phyloP scores from a whole-genome alignment of 805 yeast species.

The Wickerhamomyces hampshirensis region DNA sequence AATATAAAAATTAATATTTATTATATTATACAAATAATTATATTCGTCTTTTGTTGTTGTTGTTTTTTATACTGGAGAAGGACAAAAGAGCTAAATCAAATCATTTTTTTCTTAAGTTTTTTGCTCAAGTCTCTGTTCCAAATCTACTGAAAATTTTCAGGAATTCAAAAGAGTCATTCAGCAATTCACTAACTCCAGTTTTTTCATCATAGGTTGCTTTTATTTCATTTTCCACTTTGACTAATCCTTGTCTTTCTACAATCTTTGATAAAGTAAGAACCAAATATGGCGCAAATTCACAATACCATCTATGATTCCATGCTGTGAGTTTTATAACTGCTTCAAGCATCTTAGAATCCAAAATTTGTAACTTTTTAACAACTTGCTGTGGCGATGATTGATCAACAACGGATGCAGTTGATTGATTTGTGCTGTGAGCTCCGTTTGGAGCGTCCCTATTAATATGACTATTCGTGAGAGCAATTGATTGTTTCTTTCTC shows the following conservation, averaged over 20 bases:
- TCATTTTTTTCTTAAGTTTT: no score
- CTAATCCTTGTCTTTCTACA: constrained; percentile 71
- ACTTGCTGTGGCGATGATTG: constrained; percentile 22
- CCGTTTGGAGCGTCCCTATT: constrained; percentile 14
- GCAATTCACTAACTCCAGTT: constrained; percentile 52
- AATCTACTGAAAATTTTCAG: constrained; percentile 25
- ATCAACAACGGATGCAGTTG: constrained; percentile 3
- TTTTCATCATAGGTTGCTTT: constrained; percentile 57
- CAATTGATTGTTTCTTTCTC: constrained; percentile 20
- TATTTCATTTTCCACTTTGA: constrained; percentile 69
- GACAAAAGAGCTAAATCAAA: no score
- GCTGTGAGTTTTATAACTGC: constrained; percentile 73
- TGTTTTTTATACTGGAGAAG: no score
- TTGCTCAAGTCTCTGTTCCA: constrained; percentile 4
- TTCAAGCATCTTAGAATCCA: constrained; percentile 48
- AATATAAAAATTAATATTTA: no score
- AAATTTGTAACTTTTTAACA: constrained; percentile 33
- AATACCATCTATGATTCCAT: constrained; percentile 99
- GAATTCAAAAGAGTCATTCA: constrained; percentile 47
- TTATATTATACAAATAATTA: no score
- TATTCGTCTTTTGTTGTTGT: no score
- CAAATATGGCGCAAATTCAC: constrained; percentile 75
- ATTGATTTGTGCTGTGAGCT: background rate
- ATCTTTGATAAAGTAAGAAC: constrained; percentile 53
- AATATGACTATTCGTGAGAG: constrained; percentile 2